Conservation (phyloP, 2,329 filamentous ascomycete species). For the Neofusicoccum sp. region DNA sequence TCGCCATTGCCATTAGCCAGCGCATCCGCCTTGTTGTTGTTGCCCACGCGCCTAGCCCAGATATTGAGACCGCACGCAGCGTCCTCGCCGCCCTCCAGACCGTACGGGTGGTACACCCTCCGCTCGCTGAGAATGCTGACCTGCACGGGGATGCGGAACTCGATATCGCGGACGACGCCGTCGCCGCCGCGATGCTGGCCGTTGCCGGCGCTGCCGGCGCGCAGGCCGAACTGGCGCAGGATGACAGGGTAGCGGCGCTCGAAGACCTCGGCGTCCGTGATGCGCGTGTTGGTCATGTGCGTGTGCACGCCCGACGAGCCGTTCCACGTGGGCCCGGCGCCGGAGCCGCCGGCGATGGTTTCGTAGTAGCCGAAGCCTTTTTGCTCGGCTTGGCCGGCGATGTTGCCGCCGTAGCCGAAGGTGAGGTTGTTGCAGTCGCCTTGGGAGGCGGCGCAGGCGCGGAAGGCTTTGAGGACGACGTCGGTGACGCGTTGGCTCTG, state of each 20-base stretch:
- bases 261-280: slow-evolving; percentile 77
- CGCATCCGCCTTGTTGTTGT: slow-evolving; percentile 21
- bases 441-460: slow-evolving; percentile 74
- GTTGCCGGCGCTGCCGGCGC: slow-evolving; percentile 60
- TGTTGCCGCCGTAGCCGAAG: slow-evolving; percentile 74
- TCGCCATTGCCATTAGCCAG: background rate
- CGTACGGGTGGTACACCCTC: slow-evolving; percentile 75
- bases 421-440: slow-evolving; percentile 84
- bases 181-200: slow-evolving; percentile 72
- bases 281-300: slow-evolving; percentile 84
- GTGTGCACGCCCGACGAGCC: slow-evolving; percentile 75
- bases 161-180: slow-evolving; percentile 75
- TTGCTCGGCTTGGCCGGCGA: slow-evolving; percentile 56
- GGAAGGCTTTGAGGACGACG: slow-evolving; percentile 77
- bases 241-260: slow-evolving; percentile 75
- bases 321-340: slow-evolving; percentile 70
- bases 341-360: slow-evolving; percentile 75
- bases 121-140: slow-evolving; percentile 77
- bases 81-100: slow-evolving; percentile 77
- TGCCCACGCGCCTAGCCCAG: slow-evolving; percentile 56
- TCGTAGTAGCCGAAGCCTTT: slow-evolving; percentile 85
- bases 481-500: slow-evolving; percentile 74
- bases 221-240: slow-evolving; percentile 66
- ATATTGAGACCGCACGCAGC: slow-evolving; percentile 78
- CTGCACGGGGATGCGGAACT: slow-evolving; percentile 75